Evolutionary conservation across 345 rosid species (phyloP).

Genomic region (Eucalyptus cloeziana): DNA sequence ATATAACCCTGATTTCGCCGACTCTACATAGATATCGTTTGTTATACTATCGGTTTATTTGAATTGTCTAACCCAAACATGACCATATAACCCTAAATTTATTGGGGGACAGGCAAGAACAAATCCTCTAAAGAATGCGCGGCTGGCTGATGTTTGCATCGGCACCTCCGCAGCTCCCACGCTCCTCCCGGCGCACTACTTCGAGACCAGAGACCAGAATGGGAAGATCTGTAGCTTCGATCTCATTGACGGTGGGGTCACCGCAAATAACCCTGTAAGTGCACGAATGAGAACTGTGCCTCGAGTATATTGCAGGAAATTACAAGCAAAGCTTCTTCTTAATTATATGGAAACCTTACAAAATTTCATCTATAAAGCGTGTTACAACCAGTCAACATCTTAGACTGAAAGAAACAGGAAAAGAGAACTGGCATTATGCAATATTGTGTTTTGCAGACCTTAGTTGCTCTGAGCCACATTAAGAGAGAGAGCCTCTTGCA

Average conservation of each 20-base stretch:
- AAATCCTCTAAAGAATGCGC: slow-evolving; percentile 2
- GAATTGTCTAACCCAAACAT: background rate
- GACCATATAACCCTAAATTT: background rate
- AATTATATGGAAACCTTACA: background rate
- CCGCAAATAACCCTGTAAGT: slow-evolving; percentile 14
- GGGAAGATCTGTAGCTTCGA: background rate
- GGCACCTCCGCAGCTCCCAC: slow-evolving; percentile 16
- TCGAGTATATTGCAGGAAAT: background rate
- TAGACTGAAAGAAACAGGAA: background rate
- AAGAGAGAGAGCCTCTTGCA: background rate
- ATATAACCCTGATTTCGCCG: background rate
- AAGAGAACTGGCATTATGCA: background rate
- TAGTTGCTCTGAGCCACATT: background rate
- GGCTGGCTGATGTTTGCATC: slow-evolving; percentile 6
- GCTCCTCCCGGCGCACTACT: slow-evolving; percentile 3
- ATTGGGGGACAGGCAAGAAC: background rate
- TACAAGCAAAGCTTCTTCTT: background rate
- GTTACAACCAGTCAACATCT: background rate
- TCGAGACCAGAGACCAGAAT: background rate
- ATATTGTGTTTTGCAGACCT: background rate
- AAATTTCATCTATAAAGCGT: background rate
- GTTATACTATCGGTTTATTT: background rate
- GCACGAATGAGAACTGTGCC: background rate
- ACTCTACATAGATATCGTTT: background rate
- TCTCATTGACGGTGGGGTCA: slow-evolving; percentile 17